These are phyloP conservation scores for Dillenia turbinata DNA, from an alignment of 164 flowering plant genomes.

Conservation along the genomic window DNA sequence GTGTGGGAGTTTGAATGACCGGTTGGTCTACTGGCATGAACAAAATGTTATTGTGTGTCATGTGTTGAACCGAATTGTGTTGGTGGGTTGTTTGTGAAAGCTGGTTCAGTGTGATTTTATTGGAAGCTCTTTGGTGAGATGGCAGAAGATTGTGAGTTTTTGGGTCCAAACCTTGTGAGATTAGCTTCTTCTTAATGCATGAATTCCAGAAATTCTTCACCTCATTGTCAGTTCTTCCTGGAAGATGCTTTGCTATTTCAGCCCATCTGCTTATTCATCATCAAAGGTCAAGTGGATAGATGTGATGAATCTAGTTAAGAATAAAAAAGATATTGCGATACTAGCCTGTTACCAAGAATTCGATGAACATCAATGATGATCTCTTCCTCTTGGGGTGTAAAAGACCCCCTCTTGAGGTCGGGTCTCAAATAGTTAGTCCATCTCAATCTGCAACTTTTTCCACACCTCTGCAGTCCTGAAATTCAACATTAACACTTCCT, in stretches of 20 bases:
- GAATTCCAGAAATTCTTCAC: constrained; percentile 74
- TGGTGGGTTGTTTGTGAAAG: constrained; percentile 5
- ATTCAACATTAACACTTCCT: background rate
- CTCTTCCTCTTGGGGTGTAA: constrained; percentile 34
- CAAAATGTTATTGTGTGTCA: background rate
- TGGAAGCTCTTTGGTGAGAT: constrained; percentile 13
- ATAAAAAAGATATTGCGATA: background rate
- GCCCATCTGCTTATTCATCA: constrained; percentile 41
- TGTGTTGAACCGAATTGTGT: background rate
- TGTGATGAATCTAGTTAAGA: background rate
- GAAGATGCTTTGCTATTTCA: constrained; percentile 62
- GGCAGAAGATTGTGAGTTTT: constrained; percentile 48
- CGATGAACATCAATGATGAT: constrained; percentile 40
- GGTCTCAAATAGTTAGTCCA: constrained; percentile 49
- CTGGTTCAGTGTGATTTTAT: constrained; percentile 7
- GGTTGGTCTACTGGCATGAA: constrained; percentile 8
- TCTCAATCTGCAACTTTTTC: constrained; percentile 45
- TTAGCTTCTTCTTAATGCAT: constrained; percentile 64
- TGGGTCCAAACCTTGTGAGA: constrained; percentile 64
- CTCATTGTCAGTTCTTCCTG: constrained; percentile 70
- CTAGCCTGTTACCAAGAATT: constrained; percentile 40
- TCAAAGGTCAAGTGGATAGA: background rate
- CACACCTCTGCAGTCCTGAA: constrained; percentile 43
- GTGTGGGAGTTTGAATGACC: constrained; percentile 5
- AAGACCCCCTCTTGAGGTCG: constrained; percentile 40